A percentile compares a stretch with the other conserved stretches of the same genome.
These are phyloP conservation scores for Helminthosporium solani DNA, from an alignment of 2,329 filamentous ascomycete species.

Conservation along the genomic window DNA sequence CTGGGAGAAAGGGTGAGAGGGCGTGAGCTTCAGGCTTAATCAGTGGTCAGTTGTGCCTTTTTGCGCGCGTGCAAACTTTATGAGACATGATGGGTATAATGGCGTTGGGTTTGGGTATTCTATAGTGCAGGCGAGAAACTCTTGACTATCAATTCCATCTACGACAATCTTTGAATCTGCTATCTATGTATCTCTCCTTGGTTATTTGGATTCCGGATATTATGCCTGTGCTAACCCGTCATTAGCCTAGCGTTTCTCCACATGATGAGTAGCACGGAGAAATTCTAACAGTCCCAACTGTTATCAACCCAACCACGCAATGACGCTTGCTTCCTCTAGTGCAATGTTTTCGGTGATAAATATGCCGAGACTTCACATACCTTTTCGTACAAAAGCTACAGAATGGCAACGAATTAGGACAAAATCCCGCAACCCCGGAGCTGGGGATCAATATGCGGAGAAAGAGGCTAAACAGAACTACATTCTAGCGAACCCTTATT, in stretches of 20 bases:
- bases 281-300: slow-evolving; percentile 6
- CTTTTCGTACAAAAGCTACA: neutral
- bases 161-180: no score
- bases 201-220: no score
- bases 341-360: slow-evolving; percentile 5
- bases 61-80: neutral
- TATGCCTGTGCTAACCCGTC: neutral
- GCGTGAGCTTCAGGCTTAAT: slow-evolving; percentile 11
- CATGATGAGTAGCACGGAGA: slow-evolving; percentile 8
- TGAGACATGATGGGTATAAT: neutral
- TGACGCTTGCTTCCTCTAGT: neutral
- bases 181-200: no score
- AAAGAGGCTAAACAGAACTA: slow-evolving; percentile 22
- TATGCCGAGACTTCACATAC: slow-evolving; percentile 12
- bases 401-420: neutral
- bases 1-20: slow-evolving; percentile 47
- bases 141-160: neutral
- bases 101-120: neutral
- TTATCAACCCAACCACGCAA: neutral
- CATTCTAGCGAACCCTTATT: neutral
- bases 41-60: neutral
- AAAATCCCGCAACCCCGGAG: slow-evolving; percentile 20
- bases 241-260: neutral
- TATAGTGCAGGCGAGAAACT: neutral
- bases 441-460: slow-evolving; percentile 24